phyloP scores from a whole-genome alignment of 2,329 filamentous ascomycete genomes.

The Colletotrichum paranaense region DNA sequence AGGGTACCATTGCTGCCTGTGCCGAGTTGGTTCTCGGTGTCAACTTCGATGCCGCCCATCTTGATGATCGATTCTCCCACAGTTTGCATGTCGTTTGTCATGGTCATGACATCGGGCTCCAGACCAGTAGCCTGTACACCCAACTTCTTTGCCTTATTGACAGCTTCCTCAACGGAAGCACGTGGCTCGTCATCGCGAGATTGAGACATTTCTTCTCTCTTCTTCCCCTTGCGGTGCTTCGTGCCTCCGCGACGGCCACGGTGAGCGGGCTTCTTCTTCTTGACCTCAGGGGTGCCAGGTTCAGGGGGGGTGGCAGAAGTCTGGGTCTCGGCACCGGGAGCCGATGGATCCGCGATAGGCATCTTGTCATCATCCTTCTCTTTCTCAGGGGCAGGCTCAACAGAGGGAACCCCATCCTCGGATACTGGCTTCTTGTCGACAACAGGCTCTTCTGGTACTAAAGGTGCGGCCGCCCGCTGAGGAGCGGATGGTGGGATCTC shows the following conservation, averaged over 20 bases:
- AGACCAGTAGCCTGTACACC: constrained; percentile 61
- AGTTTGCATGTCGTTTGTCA: constrained; percentile 68
- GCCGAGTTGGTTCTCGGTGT: constrained; percentile 72
- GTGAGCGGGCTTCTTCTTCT: constrained; percentile 77
- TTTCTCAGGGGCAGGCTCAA: not conserved
- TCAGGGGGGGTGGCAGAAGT: constrained; percentile 10
- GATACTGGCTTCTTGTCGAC: not conserved
- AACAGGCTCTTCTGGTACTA: constrained; percentile 6
- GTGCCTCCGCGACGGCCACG: constrained; percentile 78
- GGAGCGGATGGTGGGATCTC: not conserved
- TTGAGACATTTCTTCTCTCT: constrained; percentile 62
- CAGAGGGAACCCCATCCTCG: not conserved
- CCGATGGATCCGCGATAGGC: not conserved
- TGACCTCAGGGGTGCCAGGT: constrained; percentile 60
- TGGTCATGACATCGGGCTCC: constrained; percentile 71
- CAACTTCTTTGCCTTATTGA: constrained; percentile 69
- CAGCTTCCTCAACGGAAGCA: constrained; percentile 70
- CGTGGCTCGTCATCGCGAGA: constrained; percentile 60
- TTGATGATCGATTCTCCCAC: constrained; percentile 69
- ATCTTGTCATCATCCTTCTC: not conserved
- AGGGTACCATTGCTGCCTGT: constrained; percentile 97
- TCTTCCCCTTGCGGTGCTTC: constrained; percentile 70
- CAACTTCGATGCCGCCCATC: constrained; percentile 73
- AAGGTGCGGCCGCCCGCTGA: not conserved
- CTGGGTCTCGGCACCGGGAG: not conserved